phyloP scores from a whole-genome alignment of 1,284 basidiomycete species.

The Baeospora myosura region DNA sequence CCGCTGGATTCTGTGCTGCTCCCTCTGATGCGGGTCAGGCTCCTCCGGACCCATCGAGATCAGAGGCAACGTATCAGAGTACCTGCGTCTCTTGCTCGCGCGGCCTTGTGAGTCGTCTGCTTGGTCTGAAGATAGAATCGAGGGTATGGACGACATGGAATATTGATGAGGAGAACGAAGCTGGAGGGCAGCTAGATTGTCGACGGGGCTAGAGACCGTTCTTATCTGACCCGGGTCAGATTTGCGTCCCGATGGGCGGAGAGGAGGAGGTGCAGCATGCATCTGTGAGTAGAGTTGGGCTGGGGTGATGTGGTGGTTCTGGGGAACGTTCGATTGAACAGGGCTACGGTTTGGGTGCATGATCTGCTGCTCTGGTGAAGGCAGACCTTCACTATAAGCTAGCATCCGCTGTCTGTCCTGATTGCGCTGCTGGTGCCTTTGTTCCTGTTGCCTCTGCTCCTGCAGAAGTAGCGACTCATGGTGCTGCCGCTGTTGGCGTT shows the following conservation, averaged over 20 bases:
- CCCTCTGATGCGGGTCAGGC: conserved; percentile 16
- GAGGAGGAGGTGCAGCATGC: not conserved
- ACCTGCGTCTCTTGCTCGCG: not conserved
- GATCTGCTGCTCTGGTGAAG: not conserved
- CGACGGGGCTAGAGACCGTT: too few species aligned
- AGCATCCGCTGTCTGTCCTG: conserved; percentile 2
- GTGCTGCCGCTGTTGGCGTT: conserved; percentile 5
- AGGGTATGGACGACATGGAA: too few species aligned
- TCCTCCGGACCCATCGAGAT: not conserved
- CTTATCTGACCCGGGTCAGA: too few species aligned
- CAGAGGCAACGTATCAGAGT: not conserved
- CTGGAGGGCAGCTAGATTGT: too few species aligned
- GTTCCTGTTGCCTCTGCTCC: conserved; percentile 7
- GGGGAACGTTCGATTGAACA: too few species aligned
- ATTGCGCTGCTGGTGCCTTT: conserved; percentile 5
- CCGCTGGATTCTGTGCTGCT: conserved; percentile 15
- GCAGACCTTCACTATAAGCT: too few species aligned
- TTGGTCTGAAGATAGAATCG: too few species aligned
- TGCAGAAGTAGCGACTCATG: too few species aligned
- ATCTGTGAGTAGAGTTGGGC: not conserved
- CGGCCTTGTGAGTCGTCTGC: too few species aligned
- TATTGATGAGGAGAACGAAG: too few species aligned
- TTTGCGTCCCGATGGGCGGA: too few species aligned
- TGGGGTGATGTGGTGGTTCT: too few species aligned
- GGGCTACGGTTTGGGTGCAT: not conserved